Conservation (phyloP, 2,329 filamentous ascomycete genomes). For the Rasamsonia emersonii region DNA sequence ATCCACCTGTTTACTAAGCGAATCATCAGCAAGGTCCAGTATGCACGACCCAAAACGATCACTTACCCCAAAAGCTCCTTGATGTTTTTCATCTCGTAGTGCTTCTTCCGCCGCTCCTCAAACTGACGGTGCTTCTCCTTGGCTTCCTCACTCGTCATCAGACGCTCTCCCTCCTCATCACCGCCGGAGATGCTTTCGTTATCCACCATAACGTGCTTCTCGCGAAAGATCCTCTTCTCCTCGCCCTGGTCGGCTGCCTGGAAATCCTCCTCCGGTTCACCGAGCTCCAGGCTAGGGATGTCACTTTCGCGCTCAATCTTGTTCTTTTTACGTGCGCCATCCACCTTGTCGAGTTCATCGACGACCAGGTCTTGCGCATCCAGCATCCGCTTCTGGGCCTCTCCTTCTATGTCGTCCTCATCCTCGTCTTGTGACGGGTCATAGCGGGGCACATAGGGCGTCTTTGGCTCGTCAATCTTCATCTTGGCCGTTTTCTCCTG, state of each 20-base stretch:
- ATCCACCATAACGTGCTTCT: constrained; percentile 78
- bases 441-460: constrained; percentile 87
- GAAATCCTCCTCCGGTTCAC: constrained; percentile 75
- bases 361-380: constrained; percentile 43
- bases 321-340: constrained; percentile 30
- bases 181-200: constrained; percentile 23
- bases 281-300: constrained; percentile 84
- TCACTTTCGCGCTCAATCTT: constrained; percentile 54
- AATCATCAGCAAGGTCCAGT: constrained; percentile 1
- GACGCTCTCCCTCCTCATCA: constrained; percentile 32
- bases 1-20: constrained; percentile 52
- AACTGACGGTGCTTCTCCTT: constrained; percentile 86
- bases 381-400: constrained; percentile 19
- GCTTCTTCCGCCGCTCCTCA: constrained; percentile 84
- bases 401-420: constrained; percentile 39
- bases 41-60: background rate
- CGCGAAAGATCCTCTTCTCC: constrained; percentile 38
- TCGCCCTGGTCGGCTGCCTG: constrained; percentile 26
- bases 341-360: constrained; percentile 54
- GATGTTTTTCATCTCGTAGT: constrained; percentile 98
- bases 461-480: constrained; percentile 99
- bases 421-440: constrained; percentile 81
- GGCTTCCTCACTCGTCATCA: constrained; percentile 61
- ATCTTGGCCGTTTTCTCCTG: constrained; percentile 92
- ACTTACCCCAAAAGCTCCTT: constrained; percentile 72